Conservation (phyloP, 75 land plant species). For the Cryptomeria japonica region DNA sequence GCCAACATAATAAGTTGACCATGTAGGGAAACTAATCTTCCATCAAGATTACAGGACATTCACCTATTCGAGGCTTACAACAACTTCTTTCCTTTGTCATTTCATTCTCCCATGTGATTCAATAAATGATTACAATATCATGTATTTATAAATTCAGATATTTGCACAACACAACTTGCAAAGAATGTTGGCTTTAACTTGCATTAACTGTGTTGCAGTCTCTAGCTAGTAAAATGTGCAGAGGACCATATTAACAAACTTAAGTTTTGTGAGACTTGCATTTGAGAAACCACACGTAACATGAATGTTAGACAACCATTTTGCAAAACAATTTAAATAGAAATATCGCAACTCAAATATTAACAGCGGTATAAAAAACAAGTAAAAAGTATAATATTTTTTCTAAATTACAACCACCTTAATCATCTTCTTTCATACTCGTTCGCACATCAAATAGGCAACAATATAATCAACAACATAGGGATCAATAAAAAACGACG, state of each 20-base stretch:
- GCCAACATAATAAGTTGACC: background rate
- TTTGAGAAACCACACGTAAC: background rate
- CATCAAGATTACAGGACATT: background rate
- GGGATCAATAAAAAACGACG: too few species aligned
- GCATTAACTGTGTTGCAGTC: background rate
- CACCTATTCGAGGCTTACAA: background rate
- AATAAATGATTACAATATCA: background rate
- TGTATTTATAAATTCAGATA: background rate
- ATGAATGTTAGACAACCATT: background rate
- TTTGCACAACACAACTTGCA: background rate
- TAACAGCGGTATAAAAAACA: background rate
- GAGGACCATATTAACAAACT: background rate
- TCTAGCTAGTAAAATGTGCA: background rate
- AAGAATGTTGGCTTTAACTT: background rate
- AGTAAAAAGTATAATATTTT: background rate
- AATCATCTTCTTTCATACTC: background rate
- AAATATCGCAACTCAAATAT: background rate
- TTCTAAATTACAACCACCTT: background rate
- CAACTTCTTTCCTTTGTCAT: background rate
- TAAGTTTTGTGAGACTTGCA: background rate
- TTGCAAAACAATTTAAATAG: background rate
- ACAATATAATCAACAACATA: background rate
- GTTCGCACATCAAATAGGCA: background rate
- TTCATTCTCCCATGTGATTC: background rate
- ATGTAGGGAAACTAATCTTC: background rate